These are phyloP conservation scores for Populus alba DNA, from an alignment of 345 rosid species.

Conservation along the genomic window DNA sequence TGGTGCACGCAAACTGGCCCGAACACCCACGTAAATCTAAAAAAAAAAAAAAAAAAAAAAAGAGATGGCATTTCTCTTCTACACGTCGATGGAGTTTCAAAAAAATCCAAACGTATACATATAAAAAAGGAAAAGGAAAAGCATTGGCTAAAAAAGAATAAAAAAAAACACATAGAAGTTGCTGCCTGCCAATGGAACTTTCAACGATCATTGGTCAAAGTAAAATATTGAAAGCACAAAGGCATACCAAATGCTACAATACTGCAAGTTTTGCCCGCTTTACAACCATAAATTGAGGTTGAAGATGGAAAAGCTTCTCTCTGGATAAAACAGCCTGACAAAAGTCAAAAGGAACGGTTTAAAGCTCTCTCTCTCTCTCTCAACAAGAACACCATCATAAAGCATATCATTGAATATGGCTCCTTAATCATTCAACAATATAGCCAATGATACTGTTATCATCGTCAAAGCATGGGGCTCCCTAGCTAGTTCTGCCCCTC, in stretches of 20 bases:
- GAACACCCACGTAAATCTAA: too few species aligned
- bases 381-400: background rate
- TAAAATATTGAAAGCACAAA: too few species aligned
- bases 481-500: background rate
- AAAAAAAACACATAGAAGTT: too few species aligned
- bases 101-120: too few species aligned
- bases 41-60: too few species aligned
- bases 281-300: background rate
- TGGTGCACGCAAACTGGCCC: too few species aligned
- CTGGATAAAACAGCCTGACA: background rate
- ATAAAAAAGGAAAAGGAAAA: too few species aligned
- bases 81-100: too few species aligned
- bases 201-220: background rate
- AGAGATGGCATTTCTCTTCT: too few species aligned
- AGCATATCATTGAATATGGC: background rate
- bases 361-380: background rate
- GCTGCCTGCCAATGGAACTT: background rate
- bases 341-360: background rate
- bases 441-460: background rate
- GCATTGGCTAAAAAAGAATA: too few species aligned
- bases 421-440: background rate
- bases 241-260: background rate
- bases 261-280: background rate
- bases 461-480: constrained; percentile 11
- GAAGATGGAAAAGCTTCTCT: background rate